phyloP scores from a whole-genome alignment of 2,329 filamentous ascomycete species.

The Grosmannia clavigera region DNA sequence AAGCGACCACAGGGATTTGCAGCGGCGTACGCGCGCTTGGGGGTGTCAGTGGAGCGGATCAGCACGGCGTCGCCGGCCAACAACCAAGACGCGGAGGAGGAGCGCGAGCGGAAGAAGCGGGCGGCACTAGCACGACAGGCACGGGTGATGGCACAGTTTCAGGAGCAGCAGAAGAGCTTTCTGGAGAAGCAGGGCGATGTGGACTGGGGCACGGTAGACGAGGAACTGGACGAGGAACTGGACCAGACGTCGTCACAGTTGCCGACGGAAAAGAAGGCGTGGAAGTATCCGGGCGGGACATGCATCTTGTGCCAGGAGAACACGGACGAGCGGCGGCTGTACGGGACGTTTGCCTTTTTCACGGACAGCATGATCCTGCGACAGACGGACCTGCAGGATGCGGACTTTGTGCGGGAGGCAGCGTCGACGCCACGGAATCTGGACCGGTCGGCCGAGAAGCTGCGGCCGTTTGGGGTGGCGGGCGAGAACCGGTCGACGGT shows the following conservation, averaged over 20 bases:
- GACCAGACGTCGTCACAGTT: conserved; percentile 20
- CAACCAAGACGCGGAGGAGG: conserved; percentile 45
- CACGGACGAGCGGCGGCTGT: conserved; percentile 75
- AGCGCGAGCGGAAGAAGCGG: conserved; percentile 76
- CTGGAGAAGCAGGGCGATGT: conserved; percentile 77
- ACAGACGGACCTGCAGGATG: conserved; percentile 71
- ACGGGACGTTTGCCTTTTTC: conserved; percentile 86
- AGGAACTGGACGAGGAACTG: conserved; percentile 52
- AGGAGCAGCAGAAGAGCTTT: conserved; percentile 93
- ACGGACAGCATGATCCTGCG: conserved; percentile 77
- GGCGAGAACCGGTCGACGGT: conserved; percentile 72
- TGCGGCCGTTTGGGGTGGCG: conserved; percentile 83
- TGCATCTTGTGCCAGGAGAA: conserved; percentile 97
- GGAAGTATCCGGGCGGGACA: conserved; percentile 85
- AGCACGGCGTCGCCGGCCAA: conserved; percentile 72
- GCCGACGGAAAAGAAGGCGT: conserved; percentile 54
- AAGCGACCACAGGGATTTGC: conserved; percentile 65
- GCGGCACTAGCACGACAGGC: conserved; percentile 83
- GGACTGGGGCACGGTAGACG: conserved; percentile 80
- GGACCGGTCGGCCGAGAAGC: conserved; percentile 69
- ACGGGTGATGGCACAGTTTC: conserved; percentile 94
- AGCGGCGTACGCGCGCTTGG: conserved; percentile 48
- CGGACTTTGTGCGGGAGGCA: conserved; percentile 75
- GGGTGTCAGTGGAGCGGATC: conserved; percentile 63
- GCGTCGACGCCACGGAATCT: conserved; percentile 66